These are phyloP conservation scores for Eucalyptus paniculata DNA, from an alignment of 345 rosid species.

Conservation along the genomic window DNA sequence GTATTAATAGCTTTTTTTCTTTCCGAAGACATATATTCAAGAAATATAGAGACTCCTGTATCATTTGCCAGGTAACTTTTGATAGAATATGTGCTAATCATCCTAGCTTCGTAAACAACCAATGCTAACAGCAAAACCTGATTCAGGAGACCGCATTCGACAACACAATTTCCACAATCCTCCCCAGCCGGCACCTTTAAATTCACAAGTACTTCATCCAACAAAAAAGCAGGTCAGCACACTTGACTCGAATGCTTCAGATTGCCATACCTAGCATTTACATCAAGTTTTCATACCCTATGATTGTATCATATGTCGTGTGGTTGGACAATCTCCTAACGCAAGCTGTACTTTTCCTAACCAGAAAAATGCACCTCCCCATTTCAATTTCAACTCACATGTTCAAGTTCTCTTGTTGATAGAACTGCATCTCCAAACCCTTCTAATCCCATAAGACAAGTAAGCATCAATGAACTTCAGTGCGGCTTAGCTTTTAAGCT, in stretches of 20 bases:
- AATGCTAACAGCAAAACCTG: background rate
- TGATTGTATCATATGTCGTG: background rate
- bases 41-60: background rate
- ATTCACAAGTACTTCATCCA: slow-evolving; percentile 13
- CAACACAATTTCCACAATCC: slow-evolving; percentile 16
- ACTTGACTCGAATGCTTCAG: background rate
- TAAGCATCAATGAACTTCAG: background rate
- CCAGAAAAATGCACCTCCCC: slow-evolving; percentile 52
- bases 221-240: slow-evolving; percentile 19
- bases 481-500: background rate
- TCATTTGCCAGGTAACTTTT: background rate
- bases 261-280: background rate
- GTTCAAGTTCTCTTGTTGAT: slow-evolving; percentile 30
- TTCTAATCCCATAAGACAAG: slow-evolving; percentile 8
- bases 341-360: background rate
- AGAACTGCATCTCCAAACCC: slow-evolving; percentile 41
- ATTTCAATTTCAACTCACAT: slow-evolving; percentile 22
- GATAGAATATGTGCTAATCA: background rate
- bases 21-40: background rate
- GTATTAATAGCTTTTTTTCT: background rate
- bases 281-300: background rate
- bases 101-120: background rate
- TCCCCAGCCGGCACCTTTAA: slow-evolving; percentile 15
- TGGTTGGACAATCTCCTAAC: background rate
- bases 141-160: slow-evolving; percentile 13